Percentiles rank a stretch among this genome's conserved stretches.
Evolutionary conservation across 495 filamentous ascomycete genomes (phyloP).

Genomic region (Penicillium pancosmium): DNA sequence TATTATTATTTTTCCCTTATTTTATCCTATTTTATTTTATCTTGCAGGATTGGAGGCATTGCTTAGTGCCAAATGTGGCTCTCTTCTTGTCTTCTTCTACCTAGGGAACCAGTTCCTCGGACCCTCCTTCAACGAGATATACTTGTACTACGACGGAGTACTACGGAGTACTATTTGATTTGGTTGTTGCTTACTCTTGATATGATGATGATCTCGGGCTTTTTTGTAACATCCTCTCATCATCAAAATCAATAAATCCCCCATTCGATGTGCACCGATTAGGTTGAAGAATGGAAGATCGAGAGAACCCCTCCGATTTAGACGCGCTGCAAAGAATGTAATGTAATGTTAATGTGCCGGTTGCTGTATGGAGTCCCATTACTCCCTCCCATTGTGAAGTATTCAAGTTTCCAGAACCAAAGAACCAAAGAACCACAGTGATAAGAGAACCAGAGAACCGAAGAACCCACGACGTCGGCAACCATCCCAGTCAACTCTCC

Average conservation of each 20-base stretch:
- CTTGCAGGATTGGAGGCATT: slow-evolving; percentile 24
- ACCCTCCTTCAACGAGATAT: slow-evolving; percentile 12
- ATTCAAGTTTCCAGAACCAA: background rate
- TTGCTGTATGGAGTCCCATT: background rate
- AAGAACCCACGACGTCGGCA: background rate
- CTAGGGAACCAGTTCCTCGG: slow-evolving; percentile 43
- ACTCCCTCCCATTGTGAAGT: too few relatives aligned
- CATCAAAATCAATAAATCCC: background rate
- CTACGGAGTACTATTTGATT: too few relatives aligned
- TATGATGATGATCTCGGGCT: background rate
- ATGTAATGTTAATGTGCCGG: background rate
- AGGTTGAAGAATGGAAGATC: slow-evolving; percentile 32
- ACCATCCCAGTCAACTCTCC: slow-evolving; percentile 24
- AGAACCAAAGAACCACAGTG: background rate
- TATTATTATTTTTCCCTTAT: background rate
- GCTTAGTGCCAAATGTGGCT: slow-evolving; percentile 32
- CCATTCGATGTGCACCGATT: slow-evolving; percentile 5
- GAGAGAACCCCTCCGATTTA: slow-evolving; percentile 23
- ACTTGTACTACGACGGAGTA: too few relatives aligned
- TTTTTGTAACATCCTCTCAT: background rate
- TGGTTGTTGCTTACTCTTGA: background rate
- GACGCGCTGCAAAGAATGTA: slow-evolving; percentile 21
- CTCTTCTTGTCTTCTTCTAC: slow-evolving; percentile 10
- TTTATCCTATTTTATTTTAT: slow-evolving; percentile 16
- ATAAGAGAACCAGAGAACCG: background rate